Percentiles rank a stretch among this genome's conserved stretches.
phyloP scores from a whole-genome alignment of 2,329 filamentous ascomycete genomes.

The Phialophora macrospora region DNA sequence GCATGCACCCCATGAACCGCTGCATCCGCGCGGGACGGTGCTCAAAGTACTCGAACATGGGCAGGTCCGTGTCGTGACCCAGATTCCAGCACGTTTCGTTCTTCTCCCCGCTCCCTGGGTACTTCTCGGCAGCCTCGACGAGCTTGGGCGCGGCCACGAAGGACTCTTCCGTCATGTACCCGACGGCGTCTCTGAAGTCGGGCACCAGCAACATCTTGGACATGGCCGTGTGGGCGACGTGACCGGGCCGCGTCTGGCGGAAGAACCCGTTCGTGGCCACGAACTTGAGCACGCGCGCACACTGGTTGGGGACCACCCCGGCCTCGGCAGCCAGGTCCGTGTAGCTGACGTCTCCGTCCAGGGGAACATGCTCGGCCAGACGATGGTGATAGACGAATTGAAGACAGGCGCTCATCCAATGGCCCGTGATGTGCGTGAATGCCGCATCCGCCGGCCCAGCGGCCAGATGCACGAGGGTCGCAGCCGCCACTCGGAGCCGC shows the following conservation, averaged over 20 bases:
- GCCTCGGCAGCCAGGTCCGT: conserved; percentile 34
- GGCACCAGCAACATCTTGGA: conserved; percentile 53
- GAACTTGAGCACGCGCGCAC: conserved; percentile 40
- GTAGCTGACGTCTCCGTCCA: conserved; percentile 36
- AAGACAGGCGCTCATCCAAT: conserved; percentile 42
- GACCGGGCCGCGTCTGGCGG: conserved; percentile 39
- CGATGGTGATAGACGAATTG: conserved; percentile 40
- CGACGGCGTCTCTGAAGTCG: conserved; percentile 56
- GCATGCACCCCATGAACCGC: conserved; percentile 30
- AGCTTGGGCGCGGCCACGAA: conserved; percentile 36
- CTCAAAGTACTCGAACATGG: conserved; percentile 45
- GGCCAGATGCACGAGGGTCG: conserved; percentile 5
- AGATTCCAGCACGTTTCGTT: conserved; percentile 42
- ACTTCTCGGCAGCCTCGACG: conserved; percentile 38
- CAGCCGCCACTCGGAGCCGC: conserved; percentile 9
- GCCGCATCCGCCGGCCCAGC: conserved; percentile 10
- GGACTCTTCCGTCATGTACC: conserved; percentile 51
- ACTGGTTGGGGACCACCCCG: conserved; percentile 35
- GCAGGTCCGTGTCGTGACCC: conserved; percentile 40
- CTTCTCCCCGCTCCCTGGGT: conserved; percentile 28
- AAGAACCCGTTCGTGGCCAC: conserved; percentile 43
- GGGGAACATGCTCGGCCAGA: conserved; percentile 40
- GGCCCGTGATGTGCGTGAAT: neutral
- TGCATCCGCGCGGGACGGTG: conserved; percentile 40
- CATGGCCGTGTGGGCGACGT: conserved; percentile 60